Conservation (phyloP, 2,329 filamentous ascomycete species). For the Ceratocystis huliohia region DNA sequence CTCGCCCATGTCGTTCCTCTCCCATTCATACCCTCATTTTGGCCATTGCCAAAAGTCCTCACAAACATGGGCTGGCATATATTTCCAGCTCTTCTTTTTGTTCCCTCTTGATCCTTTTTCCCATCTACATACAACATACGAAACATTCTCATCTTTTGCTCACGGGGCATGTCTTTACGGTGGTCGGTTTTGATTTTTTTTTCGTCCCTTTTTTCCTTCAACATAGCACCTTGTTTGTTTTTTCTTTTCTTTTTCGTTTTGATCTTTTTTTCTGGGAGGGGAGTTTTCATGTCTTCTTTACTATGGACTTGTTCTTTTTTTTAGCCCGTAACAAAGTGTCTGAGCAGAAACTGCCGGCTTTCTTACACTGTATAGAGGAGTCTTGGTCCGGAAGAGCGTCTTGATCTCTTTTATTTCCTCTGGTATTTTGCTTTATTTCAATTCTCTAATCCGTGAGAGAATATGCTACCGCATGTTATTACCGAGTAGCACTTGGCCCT, state of each 20-base stretch:
- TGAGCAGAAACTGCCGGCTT: slow-evolving; percentile 20
- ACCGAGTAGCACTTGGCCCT: neutral
- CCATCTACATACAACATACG: neutral
- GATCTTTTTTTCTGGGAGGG: neutral
- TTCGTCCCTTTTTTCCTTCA: neutral
- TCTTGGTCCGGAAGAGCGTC: slow-evolving; percentile 7
- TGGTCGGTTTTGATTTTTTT: neutral
- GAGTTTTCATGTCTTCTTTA: slow-evolving; percentile 11
- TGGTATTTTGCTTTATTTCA: slow-evolving; percentile 16
- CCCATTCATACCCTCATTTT: neutral
- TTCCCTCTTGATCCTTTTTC: neutral
- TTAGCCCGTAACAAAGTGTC: slow-evolving; percentile 16
- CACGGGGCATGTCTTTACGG: neutral
- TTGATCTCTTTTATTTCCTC: slow-evolving; percentile 23
- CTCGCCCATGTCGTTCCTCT: no score
- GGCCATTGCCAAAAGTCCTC: slow-evolving; percentile 6
- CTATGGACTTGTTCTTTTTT: slow-evolving; percentile 15
- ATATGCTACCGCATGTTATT: no score
- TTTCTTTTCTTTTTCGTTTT: slow-evolving; percentile 11
- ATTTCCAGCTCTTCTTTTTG: neutral
- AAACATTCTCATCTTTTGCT: slow-evolving; percentile 10
- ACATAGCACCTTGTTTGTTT: slow-evolving; percentile 5
- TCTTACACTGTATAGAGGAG: slow-evolving; percentile 4
- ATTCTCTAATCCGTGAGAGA: neutral
- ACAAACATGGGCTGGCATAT: slow-evolving; percentile 13